Evolutionary conservation across 768 basidiomycete species (phyloP), one percentile per base, ranked within the genome.

Genomic region (Harrya chromipes): DNA sequence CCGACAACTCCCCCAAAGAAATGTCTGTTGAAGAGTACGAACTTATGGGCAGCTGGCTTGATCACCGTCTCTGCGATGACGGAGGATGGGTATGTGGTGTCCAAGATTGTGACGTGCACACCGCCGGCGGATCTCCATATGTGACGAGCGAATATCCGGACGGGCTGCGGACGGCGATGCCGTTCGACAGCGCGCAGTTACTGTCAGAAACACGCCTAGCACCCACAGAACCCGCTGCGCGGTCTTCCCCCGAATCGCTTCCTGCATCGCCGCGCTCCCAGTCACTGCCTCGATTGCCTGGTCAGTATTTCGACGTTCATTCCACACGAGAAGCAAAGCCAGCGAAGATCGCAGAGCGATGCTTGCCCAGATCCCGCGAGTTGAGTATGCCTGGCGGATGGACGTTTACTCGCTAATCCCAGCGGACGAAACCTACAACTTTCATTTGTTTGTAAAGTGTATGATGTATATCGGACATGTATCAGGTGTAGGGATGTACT

Each of bases 21-120:
- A 72, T 79, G 64, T 66, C 70, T n/a, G 54, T 78, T 34, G 75
- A 72, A 42, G 72, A 78, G 35, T 78, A 80, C 49, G 79, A 80
- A 52, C 63, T 66, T 31, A 60, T 54, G 45, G 79, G 78, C 3
- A 79, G 79, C 50, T 79, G 78, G 79, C 65, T 70, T 23, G 66
- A 69, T 52, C 50, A 60, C 17, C 46, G 52, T 39, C 53, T 41
- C 12, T 40, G 49, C n/a, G 54, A 16, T 16, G 33, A 57, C 31
- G 53, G 47, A 16, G 65, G 54, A 36, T 65, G 62, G 68, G 45
- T 46, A 17, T 69, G 67, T 47, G 69, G 67, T 19, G 46, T 64
- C 26, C 57, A 47, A 40, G 59, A 60, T 35, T 69, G 67, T 40
- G 54, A 52, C 16, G 46, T 62, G 43, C 78, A 53, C 68, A 72